Evolutionary conservation across 75 land plant genomes (phyloP).

Genomic region (Cunninghamia lanceolata): DNA sequence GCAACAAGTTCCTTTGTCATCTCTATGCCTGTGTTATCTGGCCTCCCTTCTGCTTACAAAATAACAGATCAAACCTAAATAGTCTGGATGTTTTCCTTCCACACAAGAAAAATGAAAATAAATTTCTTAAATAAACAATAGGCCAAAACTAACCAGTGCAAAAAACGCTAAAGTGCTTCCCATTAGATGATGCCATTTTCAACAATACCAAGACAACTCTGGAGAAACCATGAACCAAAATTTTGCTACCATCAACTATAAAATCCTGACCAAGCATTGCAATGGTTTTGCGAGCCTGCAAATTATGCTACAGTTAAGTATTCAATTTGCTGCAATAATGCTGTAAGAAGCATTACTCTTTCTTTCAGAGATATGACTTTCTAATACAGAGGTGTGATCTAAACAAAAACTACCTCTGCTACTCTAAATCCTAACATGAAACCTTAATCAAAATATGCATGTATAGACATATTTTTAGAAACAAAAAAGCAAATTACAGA

Average conservation of each 20-base stretch:
- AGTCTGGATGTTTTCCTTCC: background rate
- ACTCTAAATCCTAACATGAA: background rate
- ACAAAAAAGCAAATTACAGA: background rate
- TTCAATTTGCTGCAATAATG: background rate
- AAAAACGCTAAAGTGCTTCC: conserved; percentile 78
- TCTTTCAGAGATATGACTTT: background rate
- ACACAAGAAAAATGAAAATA: background rate
- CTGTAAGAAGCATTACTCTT: too few relatives aligned
- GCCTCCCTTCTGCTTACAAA: conserved; percentile 74
- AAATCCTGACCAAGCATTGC: conserved; percentile 96
- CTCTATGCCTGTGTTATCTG: conserved; percentile 74
- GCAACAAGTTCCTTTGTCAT: conserved; percentile 76
- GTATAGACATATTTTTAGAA: too few relatives aligned
- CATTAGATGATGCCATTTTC: conserved; percentile 70
- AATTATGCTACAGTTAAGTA: background rate
- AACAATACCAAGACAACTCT: conserved; percentile 74
- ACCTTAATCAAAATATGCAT: background rate
- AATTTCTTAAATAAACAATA: background rate
- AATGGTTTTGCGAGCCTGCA: conserved; percentile 86
- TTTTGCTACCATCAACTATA: conserved; percentile 83
- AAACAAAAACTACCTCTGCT: background rate
- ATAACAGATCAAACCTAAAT: background rate
- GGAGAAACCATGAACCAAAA: conserved; percentile 86
- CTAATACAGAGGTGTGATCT: background rate
- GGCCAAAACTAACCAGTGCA: conserved; percentile 66